Base-by-base conservation (phyloP, 345 rosid genomes). In the Eutrema japonicum region DNA sequence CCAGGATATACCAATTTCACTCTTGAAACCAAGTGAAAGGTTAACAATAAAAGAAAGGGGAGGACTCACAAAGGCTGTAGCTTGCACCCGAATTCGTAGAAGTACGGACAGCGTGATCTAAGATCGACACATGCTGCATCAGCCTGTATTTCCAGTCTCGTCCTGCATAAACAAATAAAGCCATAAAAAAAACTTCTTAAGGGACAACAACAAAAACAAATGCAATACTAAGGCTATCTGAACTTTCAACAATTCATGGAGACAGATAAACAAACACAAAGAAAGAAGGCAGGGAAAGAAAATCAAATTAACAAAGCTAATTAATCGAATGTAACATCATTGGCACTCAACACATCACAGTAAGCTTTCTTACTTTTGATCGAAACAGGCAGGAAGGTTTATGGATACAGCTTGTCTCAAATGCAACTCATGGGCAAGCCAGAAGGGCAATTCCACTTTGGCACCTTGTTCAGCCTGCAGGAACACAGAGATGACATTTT, bases 41-140 rank as follows among this genome's bases (percentile, higher is more conserved):
- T 7, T 8, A 18, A 22, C 63, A 14, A 62, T 8, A 9, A 57
- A n/a, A 4, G 70, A 10, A 71, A 8, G 55, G 7, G 16, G 30
- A 29, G 16, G 9, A 35, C 98, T 94, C 71, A 92, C 96, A 88
- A 13, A 6, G 97, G 96, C 32, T 80, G 85, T 74, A 91, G 78
- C 81, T 94, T 94, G 90, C 92, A 86, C 43, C 93, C 98, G 70
- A 92, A 84, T 77, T 92, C 95, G 50, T 89, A 89, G 66, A 95
- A 95, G 70, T 86, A 87, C 6, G 75, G 86, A 65, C 90, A 87
- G 3, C 89, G 85, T 36, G 92, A 88, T 82, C 80, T 84, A 62
- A 94, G 85, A 86, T 94, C 97, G 72, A 88, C 98, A 77, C 84
- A 83, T 4, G 89, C 88, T 48, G 97, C 93, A 76, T 93, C 97